These are phyloP conservation scores for Citrus hindsii DNA, from an alignment of 345 rosid species.

Conservation along the genomic window DNA sequence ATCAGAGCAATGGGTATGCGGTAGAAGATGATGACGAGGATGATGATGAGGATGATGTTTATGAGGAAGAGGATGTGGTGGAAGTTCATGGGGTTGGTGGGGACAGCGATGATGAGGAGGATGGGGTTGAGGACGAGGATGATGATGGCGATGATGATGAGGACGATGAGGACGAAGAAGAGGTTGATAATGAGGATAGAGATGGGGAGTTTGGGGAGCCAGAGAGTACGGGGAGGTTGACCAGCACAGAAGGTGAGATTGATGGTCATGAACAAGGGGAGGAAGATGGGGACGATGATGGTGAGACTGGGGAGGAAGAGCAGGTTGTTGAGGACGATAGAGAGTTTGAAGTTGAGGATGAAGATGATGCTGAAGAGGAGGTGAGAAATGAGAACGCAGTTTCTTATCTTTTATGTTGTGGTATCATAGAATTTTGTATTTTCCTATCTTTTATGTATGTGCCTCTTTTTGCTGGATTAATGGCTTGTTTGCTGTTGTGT, in stretches of 20 bases:
- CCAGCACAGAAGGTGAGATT: conserved; percentile 60
- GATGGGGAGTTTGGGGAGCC: conserved; percentile 37
- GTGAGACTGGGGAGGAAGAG: conserved; percentile 61
- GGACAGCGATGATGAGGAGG: conserved; percentile 46
- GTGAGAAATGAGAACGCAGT: conserved; percentile 29
- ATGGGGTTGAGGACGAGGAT: conserved; percentile 29
- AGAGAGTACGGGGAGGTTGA: conserved; percentile 39
- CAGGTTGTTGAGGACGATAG: conserved; percentile 43
- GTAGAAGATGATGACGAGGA: conserved; percentile 38
- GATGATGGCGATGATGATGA: conserved; percentile 50
- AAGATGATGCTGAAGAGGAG: conserved; percentile 63
- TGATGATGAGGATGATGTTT: conserved; percentile 41
- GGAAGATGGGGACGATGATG: conserved; percentile 59
- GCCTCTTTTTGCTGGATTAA: neutral
- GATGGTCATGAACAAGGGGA: conserved; percentile 83
- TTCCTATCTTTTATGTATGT: neutral
- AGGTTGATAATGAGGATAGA: conserved; percentile 52
- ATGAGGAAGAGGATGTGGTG: conserved; percentile 49
- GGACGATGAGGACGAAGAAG: conserved; percentile 57
- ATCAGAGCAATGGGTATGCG: conserved; percentile 42
- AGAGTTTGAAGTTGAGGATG: conserved; percentile 43
- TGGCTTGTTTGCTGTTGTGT: neutral
- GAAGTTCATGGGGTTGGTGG: conserved; percentile 44
- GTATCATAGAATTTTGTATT: neutral
- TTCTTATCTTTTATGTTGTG: neutral